Evolutionary conservation across 345 rosid genomes (phyloP), one percentile per base, ranked within the genome.

Genomic region (Citrus hindsii): DNA sequence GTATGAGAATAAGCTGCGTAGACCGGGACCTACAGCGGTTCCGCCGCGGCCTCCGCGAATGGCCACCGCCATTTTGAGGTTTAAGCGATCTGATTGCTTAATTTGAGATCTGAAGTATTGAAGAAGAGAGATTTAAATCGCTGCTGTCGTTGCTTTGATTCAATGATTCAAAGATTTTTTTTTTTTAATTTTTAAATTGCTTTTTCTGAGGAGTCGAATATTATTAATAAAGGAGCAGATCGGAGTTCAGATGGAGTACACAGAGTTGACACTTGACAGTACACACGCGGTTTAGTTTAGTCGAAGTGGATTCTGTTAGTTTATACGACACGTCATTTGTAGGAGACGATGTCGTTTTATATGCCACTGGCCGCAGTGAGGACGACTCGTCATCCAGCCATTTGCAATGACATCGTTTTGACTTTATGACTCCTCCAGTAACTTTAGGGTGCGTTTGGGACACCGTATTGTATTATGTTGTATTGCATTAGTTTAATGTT

Each of bases 11-110:
- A 90, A 91, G 77, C 89, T 71, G 21, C 94, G 89, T 68, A 91
- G 77, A 77, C 77, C 80, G 76, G 82, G 67, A 48, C 89, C 91
- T 60, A 88, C 89, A 72, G 84, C 88, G 74, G 83, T 86, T 35
- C 87, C 85, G 4, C 88, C 91, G 6, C 97, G 90, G 79, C 90
- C 79, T 72, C 97, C 97, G 70, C 96, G 89, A 83, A 84, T 84
- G 87, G 93, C 87, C 81, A 88, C 93, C 77, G 96, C 97, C 97
- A 94, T 94, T 58, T 59, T 65, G 81, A 28, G 77, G 59, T 56
- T 56, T 21, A 46, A 13, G 19, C 12, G 64, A 56, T 55, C 64
- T 56, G 37, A 70, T 9, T 6, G 60, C 51, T 27, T 1, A 19
- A 22, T 33, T 9, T 19, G 61, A 51, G 74, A 70, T 70, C 74